A percentile compares a stretch with the other conserved stretches of the same genome.
phyloP scores from a whole-genome alignment of 202 grass and related monocot species.

The Bolboschoenoplectus hybrid region DNA sequence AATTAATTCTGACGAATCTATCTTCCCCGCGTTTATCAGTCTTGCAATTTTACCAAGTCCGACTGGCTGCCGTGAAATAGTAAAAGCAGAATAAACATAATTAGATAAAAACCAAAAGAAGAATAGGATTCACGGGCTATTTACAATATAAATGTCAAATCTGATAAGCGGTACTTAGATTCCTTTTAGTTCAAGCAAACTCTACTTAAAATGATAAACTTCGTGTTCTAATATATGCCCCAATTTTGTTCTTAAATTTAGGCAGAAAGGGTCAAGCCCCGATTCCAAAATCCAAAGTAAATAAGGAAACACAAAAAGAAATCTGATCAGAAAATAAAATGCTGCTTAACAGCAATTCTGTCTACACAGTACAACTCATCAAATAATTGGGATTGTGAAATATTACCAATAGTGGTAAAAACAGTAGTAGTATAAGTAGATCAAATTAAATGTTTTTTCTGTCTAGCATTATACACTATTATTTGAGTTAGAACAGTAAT shows the following conservation, averaged over 20 bases:
- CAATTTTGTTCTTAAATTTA: neutral
- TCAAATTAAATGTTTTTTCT: neutral
- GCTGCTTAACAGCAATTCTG: neutral
- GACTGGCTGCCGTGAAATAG: slow-evolving; percentile 53
- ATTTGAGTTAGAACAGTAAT: neutral
- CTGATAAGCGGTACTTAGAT: neutral
- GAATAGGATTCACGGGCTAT: neutral
- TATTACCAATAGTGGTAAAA: neutral
- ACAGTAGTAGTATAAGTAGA: neutral
- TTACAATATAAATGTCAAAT: neutral
- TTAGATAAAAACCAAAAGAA: neutral
- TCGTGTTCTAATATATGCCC: neutral
- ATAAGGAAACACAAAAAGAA: neutral
- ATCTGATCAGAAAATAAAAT: neutral
- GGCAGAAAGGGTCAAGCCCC: neutral
- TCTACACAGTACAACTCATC: neutral
- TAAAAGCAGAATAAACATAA: neutral
- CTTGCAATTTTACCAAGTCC: slow-evolving; percentile 90
- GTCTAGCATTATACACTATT: neutral
- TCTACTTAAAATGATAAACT: neutral
- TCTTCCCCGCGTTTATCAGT: slow-evolving; percentile 86
- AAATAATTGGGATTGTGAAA: neutral
- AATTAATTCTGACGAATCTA: slow-evolving; percentile 88
- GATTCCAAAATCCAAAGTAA: neutral
- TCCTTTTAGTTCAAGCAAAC: neutral